These are phyloP conservation scores for Pouteria glomerata DNA, from an alignment of 148 eudicot genomes.

Conservation along the genomic window DNA sequence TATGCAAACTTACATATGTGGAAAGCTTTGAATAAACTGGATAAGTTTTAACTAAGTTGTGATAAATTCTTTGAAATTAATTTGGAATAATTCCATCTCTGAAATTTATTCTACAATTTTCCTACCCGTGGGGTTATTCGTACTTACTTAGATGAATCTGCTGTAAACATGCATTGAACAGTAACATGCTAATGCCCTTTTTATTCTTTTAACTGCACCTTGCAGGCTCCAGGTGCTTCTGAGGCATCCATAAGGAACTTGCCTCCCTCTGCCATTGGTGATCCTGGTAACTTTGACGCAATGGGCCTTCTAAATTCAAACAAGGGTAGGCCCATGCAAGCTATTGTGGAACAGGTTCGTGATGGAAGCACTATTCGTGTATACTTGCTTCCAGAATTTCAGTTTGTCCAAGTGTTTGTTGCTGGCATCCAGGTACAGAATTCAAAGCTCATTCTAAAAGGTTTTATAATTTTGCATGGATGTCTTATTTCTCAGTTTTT, in stretches of 20 bases:
- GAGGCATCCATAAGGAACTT: slow-evolving; percentile 78
- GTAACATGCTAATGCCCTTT: background rate
- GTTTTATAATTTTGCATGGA: background rate
- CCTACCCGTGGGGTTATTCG: slow-evolving; percentile 2
- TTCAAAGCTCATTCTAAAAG: background rate
- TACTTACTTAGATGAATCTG: background rate
- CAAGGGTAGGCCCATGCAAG: slow-evolving; percentile 75
- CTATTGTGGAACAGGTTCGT: slow-evolving; percentile 89
- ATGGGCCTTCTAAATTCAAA: slow-evolving; percentile 42
- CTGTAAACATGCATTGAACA: background rate
- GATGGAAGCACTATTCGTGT: slow-evolving; percentile 90
- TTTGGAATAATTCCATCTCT: background rate
- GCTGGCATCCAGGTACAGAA: slow-evolving; percentile 79
- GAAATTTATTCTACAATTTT: background rate
- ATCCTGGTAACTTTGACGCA: slow-evolving; percentile 61
- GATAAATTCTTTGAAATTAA: background rate
- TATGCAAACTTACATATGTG: background rate
- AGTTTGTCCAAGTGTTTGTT: slow-evolving; percentile 79
- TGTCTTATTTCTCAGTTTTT: background rate
- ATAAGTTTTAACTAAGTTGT: background rate
- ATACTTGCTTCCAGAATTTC: slow-evolving; percentile 81
- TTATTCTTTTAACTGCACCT: background rate
- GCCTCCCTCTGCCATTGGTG: slow-evolving; percentile 90
- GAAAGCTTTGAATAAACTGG: background rate
- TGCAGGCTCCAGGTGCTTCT: slow-evolving; percentile 76